A percentile compares a stretch with the other conserved stretches of the same genome.
phyloP scores from a whole-genome alignment of 2,329 filamentous ascomycete species.

The Colletotrichum gigasporum region DNA sequence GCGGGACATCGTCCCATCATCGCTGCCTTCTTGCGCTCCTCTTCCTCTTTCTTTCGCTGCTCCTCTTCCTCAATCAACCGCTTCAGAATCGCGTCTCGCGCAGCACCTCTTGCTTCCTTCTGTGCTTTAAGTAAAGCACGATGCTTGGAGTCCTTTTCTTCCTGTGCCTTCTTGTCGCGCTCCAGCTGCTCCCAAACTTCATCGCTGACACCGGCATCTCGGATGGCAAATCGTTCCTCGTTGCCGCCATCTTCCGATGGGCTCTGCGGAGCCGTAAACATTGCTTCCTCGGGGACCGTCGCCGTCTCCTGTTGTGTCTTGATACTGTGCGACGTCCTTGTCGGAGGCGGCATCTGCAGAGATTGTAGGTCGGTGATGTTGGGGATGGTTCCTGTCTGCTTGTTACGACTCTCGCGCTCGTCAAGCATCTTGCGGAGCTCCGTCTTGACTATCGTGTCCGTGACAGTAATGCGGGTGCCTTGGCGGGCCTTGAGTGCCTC shows the following conservation, averaged over 20 bases:
- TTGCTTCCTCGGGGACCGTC: background rate
- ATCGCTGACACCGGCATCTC: constrained; percentile 69
- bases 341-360: background rate
- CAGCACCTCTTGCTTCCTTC: constrained; percentile 38
- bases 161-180: constrained; percentile 46
- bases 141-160: constrained; percentile 48
- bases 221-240: constrained; percentile 33
- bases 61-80: constrained; percentile 50
- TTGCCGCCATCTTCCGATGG: constrained; percentile 10
- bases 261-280: background rate
- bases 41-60: constrained; percentile 47
- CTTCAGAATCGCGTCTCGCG: constrained; percentile 46
- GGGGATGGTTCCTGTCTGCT: background rate
- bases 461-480: constrained; percentile 30
- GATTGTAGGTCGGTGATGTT: background rate
- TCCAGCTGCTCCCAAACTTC: constrained; percentile 68
- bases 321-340: background rate
- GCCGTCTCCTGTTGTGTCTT: background rate
- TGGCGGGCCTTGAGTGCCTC: constrained; percentile 39
- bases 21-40: constrained; percentile 55
- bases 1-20: constrained; percentile 62
- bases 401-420: constrained; percentile 25
- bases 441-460: constrained; percentile 22
- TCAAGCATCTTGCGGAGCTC: constrained; percentile 37
- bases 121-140: constrained; percentile 43